These are phyloP conservation scores for Silene uniflora DNA, from an alignment of 148 eudicot genomes.

Conservation along the genomic window DNA sequence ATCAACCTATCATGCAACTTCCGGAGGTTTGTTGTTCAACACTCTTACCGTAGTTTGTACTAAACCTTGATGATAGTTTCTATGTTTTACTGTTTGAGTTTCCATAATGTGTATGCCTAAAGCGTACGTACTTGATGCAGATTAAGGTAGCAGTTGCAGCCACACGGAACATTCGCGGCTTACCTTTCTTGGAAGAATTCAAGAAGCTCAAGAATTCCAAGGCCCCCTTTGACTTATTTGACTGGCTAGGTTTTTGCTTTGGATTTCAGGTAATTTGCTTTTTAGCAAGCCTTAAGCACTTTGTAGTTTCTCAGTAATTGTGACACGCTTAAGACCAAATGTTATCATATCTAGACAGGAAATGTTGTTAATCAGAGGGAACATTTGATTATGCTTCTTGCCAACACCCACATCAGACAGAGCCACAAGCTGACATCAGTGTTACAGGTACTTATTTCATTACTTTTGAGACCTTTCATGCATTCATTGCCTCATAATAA, in stretches of 20 bases:
- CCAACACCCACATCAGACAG: slow-evolving; percentile 70
- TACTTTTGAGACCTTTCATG: neutral
- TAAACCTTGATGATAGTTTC: neutral
- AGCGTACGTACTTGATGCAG: slow-evolving; percentile 41
- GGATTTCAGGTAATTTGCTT: slow-evolving; percentile 70
- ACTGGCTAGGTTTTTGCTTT: slow-evolving; percentile 79
- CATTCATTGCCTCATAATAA: neutral
- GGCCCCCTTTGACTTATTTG: slow-evolving; percentile 61
- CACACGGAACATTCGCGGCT: slow-evolving; percentile 67
- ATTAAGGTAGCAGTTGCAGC: slow-evolving; percentile 76
- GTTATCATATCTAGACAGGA: slow-evolving; percentile 53
- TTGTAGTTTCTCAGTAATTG: neutral
- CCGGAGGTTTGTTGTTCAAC: slow-evolving; percentile 58
- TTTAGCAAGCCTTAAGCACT: neutral
- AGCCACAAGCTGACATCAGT: slow-evolving; percentile 46
- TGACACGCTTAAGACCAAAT: neutral
- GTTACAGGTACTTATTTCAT: slow-evolving; percentile 49
- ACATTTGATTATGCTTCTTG: slow-evolving; percentile 83
- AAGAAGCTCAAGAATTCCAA: slow-evolving; percentile 33
- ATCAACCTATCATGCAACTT: slow-evolving; percentile 86
- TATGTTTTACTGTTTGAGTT: neutral
- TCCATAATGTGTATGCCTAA: slow-evolving; percentile 7
- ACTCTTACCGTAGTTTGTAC: neutral
- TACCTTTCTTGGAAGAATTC: slow-evolving; percentile 69
- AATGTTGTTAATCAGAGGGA: slow-evolving; percentile 92